phyloP scores from a whole-genome alignment of 495 filamentous ascomycete species.

The Penicillium lividum region DNA sequence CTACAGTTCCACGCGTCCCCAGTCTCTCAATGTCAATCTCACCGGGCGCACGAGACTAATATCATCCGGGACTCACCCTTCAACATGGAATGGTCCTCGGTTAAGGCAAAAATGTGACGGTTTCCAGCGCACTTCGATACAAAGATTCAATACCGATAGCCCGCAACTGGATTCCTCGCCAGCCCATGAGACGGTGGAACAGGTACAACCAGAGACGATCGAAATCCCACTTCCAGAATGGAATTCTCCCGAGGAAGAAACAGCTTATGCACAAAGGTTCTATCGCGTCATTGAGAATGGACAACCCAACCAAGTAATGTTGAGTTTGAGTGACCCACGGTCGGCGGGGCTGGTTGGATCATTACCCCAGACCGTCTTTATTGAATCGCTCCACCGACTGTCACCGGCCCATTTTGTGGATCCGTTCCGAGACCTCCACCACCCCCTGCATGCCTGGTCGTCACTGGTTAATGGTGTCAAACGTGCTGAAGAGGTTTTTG shows the following conservation, averaged over 20 bases:
- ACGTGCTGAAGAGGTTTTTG: slow-evolving; percentile 33
- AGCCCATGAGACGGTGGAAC: slow-evolving; percentile 1
- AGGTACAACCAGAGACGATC: not conserved
- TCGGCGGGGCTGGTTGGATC: slow-evolving; percentile 34
- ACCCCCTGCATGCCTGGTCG: slow-evolving; percentile 44
- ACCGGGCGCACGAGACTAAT: slow-evolving; percentile 10
- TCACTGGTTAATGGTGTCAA: slow-evolving; percentile 28
- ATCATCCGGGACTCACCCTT: slow-evolving; percentile 3
- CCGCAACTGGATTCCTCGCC: not conserved
- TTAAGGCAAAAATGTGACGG: not conserved
- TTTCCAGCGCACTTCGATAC: not conserved
- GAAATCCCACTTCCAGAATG: slow-evolving; percentile 2
- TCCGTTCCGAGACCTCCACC: slow-evolving; percentile 52
- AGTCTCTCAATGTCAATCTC: not conserved
- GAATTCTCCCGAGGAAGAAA: slow-evolving; percentile 13
- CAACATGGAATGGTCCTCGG: slow-evolving; percentile 1
- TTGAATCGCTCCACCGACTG: slow-evolving; percentile 39
- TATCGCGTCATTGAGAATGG: slow-evolving; percentile 30
- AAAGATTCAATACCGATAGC: slow-evolving; percentile 1
- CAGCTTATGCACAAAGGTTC: slow-evolving; percentile 25
- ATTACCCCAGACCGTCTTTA: slow-evolving; percentile 36
- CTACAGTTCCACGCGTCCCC: slow-evolving; percentile 6
- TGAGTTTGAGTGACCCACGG: slow-evolving; percentile 34
- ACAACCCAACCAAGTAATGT: slow-evolving; percentile 44
- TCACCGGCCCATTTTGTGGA: slow-evolving; percentile 46